Conservation (phyloP, 352 stramenopile species). For the Phytopythium delawarense region DNA sequence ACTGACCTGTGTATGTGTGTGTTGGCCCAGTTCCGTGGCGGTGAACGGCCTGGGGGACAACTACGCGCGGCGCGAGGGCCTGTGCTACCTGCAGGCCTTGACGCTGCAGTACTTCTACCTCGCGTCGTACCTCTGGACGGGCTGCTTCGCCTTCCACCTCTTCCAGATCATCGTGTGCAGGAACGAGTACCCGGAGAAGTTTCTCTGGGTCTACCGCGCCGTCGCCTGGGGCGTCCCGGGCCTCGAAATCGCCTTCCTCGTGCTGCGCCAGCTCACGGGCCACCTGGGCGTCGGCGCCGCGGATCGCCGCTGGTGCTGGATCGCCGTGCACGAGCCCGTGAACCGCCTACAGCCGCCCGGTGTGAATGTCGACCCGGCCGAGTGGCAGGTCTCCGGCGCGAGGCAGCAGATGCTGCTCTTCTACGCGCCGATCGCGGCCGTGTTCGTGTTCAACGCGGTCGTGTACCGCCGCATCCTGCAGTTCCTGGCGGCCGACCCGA, state of each 20-base stretch:
- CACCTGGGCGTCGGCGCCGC: constrained; percentile 61
- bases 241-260: constrained; percentile 42
- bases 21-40: constrained; percentile 40
- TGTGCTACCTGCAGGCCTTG: constrained; percentile 69
- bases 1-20: background rate
- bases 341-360: background rate
- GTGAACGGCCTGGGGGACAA: constrained; percentile 43
- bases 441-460: constrained; percentile 66
- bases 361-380: constrained; percentile 16
- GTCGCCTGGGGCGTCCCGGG: constrained; percentile 67
- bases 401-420: constrained; percentile 63
- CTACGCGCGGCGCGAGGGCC: constrained; percentile 37
- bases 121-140: constrained; percentile 80
- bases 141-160: constrained; percentile 82
- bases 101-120: constrained; percentile 80
- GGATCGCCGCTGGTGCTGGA: constrained; percentile 77
- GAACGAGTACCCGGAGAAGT: constrained; percentile 72
- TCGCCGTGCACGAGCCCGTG: constrained; percentile 37
- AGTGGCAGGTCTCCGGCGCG: constrained; percentile 46
- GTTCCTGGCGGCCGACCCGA: constrained; percentile 60
- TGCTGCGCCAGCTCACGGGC: constrained; percentile 66
- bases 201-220: constrained; percentile 53
- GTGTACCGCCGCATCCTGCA: constrained; percentile 59
- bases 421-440: constrained; percentile 51
- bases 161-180: constrained; percentile 85